Percentiles rank a stretch among this genome's conserved stretches.
phyloP scores from a whole-genome alignment of 768 basidiomycete species.

The Serendipita sp. region DNA sequence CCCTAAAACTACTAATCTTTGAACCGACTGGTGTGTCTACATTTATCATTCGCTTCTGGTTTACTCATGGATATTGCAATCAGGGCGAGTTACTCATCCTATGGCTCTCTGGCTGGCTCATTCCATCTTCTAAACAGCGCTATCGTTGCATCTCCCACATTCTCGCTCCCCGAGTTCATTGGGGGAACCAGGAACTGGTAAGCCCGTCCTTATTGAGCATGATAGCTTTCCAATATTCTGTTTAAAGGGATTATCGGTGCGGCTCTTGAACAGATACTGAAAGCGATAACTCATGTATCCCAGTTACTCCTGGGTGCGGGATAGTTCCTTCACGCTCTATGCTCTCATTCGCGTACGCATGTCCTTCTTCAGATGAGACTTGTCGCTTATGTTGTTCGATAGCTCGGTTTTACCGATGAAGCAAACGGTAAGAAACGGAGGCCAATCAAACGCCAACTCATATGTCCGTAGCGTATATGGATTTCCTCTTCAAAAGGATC shows the following conservation, averaged over 20 bases:
- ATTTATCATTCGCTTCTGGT: background rate
- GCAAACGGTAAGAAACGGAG: conserved; percentile 47
- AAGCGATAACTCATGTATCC: background rate
- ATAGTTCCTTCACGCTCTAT: conserved; percentile 90
- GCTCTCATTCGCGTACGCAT: conserved; percentile 51
- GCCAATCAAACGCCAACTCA: background rate
- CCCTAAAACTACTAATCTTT: conserved; percentile 81
- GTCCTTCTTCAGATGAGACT: background rate
- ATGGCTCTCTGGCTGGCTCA: conserved; percentile 5
- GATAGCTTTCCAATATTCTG: conserved; percentile 4
- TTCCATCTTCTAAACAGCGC: conserved; percentile 34
- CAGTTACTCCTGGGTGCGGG: conserved; percentile 67
- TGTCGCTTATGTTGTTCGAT: background rate
- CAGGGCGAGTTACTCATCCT: background rate
- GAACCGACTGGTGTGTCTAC: conserved; percentile 60
- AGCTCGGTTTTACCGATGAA: conserved; percentile 82
- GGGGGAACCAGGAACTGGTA: conserved; percentile 84
- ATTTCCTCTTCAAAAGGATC: conserved; percentile 76
- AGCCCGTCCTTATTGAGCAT: conserved; percentile 7
- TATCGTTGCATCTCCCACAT: conserved; percentile 89
- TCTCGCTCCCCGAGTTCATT: conserved; percentile 83
- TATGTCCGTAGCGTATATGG: conserved; percentile 52
- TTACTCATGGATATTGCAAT: background rate
- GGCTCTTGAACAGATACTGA: conserved; percentile 5
- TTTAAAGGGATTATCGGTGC: conserved; percentile 47